These are phyloP conservation scores for Stephanocyclus meneghinianus DNA, from an alignment of 352 stramenopile species.

Conservation along the genomic window DNA sequence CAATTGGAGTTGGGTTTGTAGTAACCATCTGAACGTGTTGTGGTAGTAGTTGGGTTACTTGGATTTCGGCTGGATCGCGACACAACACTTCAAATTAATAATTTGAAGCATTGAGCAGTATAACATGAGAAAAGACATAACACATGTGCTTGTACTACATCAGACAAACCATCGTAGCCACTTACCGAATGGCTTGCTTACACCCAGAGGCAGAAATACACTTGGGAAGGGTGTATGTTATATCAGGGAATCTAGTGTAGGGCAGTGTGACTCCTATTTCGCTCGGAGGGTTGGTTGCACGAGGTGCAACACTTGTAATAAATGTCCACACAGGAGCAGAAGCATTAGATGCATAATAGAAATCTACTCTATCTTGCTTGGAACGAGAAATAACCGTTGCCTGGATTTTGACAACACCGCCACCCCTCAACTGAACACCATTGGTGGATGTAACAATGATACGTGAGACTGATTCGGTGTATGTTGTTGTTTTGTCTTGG, in stretches of 20 bases:
- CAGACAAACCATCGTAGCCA: no score
- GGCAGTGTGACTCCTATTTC: conserved; percentile 23
- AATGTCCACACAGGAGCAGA: conserved; percentile 39
- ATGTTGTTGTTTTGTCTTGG: background rate
- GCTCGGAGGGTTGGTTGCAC: background rate
- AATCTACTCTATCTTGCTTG: conserved; percentile 43
- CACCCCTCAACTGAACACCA: conserved; percentile 37
- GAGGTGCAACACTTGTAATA: conserved; percentile 40
- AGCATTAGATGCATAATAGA: conserved; percentile 37
- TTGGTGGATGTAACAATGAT: conserved; percentile 39
- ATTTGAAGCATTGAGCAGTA: no score
- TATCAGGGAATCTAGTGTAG: conserved; percentile 4
- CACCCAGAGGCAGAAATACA: conserved; percentile 23
- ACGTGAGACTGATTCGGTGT: conserved; percentile 32
- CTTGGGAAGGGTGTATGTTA: conserved; percentile 37
- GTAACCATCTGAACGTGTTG: conserved; percentile 1
- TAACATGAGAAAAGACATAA: no score
- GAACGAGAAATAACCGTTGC: conserved; percentile 22
- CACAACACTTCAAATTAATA: conserved; percentile 18
- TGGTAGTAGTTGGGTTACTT: background rate
- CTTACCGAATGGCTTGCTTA: conserved; percentile 17
- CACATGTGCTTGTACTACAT: no score
- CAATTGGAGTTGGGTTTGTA: conserved; percentile 16
- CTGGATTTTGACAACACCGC: conserved; percentile 36
- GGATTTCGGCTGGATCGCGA: conserved; percentile 8